Conservation (phyloP, 2,329 filamentous ascomycete genomes). For the Seiridium unicorne region DNA sequence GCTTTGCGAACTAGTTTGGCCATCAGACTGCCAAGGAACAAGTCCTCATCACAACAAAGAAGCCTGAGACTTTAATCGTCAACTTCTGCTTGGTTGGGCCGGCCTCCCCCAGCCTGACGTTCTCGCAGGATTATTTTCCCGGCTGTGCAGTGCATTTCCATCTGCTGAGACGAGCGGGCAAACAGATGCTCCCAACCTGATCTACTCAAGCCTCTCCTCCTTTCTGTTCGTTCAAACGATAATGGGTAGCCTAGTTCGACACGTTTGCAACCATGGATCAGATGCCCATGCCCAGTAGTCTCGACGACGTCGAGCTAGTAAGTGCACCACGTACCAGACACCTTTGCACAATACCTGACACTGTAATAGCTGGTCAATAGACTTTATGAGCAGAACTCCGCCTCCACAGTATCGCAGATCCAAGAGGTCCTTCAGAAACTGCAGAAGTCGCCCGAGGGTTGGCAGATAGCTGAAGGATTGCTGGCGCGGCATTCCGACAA, state of each 20-base stretch:
- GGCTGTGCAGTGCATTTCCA: too few species aligned
- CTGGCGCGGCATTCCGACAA: slow-evolving; percentile 68
- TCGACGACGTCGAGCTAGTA: slow-evolving; percentile 7
- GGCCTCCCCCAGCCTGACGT: too few species aligned
- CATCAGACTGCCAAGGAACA: too few species aligned
- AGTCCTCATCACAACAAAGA: too few species aligned
- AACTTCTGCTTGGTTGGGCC: too few species aligned
- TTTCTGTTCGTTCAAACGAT: neutral
- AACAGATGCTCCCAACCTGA: neutral
- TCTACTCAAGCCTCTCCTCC: neutral
- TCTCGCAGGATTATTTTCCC: too few species aligned
- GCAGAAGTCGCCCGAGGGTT: slow-evolving; percentile 78
- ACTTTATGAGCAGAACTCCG: slow-evolving; percentile 51
- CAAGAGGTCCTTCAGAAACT: slow-evolving; percentile 77
- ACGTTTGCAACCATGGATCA: neutral
- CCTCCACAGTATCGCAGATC: slow-evolving; percentile 45
- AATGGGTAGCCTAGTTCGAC: neutral
- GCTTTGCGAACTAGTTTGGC: too few species aligned
- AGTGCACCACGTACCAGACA: neutral
- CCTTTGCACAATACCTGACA: neutral
- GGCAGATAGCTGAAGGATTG: slow-evolving; percentile 79
- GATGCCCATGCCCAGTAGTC: slow-evolving; percentile 6
- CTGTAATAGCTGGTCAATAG: slow-evolving; percentile 45
- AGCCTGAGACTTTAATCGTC: too few species aligned
- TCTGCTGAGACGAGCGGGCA: too few species aligned